Conservation (phyloP, 2,329 filamentous ascomycete genomes). For the Stagonosporopsis rhizophila region DNA sequence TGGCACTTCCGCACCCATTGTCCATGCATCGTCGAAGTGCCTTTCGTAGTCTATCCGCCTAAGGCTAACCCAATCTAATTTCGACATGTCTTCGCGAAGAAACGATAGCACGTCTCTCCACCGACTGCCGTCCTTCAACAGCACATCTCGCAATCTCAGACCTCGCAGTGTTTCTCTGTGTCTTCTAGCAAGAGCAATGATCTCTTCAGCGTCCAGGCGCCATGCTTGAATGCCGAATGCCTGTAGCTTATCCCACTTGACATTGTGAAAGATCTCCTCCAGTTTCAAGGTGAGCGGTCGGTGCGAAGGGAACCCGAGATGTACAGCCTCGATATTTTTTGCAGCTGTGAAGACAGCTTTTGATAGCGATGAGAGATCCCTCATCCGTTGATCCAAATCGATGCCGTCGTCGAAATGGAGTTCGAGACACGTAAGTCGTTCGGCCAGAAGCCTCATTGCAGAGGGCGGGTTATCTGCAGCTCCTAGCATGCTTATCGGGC, state of each 20-base stretch:
- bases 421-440: conserved; percentile 67
- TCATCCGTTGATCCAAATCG: conserved; percentile 65
- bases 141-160: conserved; percentile 66
- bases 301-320: conserved; percentile 68
- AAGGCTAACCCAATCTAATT: conserved; percentile 69
- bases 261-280: conserved; percentile 68
- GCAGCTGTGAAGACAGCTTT: conserved; percentile 65
- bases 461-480: conserved; percentile 57
- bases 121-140: conserved; percentile 64
- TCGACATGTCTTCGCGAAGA: conserved; percentile 63
- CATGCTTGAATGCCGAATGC: conserved; percentile 72
- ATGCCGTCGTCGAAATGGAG: conserved; percentile 67
- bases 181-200: conserved; percentile 63
- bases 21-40: conserved; percentile 59
- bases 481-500: conserved; percentile 63
- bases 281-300: conserved; percentile 64
- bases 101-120: conserved; percentile 68
- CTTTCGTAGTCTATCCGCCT: conserved; percentile 66
- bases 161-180: conserved; percentile 65
- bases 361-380: conserved; percentile 64
- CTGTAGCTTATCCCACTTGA: conserved; percentile 66
- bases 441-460: conserved; percentile 60
- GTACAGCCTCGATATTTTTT: conserved; percentile 66
- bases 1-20: conserved; percentile 57
- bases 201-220: conserved; percentile 66